phyloP scores from a whole-genome alignment of 1,284 basidiomycete species.

The Leccinum angustisporum region DNA sequence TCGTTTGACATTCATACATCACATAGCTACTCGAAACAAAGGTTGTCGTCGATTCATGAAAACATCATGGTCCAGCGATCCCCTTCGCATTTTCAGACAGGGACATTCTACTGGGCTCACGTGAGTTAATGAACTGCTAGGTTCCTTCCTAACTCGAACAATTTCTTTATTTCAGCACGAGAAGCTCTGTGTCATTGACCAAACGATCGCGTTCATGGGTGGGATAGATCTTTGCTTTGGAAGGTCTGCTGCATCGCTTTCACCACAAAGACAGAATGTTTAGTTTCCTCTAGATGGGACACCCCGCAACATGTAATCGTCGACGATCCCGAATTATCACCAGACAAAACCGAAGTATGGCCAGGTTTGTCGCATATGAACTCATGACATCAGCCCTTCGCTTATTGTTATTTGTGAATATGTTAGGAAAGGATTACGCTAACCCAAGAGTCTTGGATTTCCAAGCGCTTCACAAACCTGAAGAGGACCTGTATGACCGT shows the following conservation, averaged over 20 bases:
- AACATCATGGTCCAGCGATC: conserved; percentile 98
- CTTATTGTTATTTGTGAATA: conserved; percentile 5
- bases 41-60: conserved; percentile 81
- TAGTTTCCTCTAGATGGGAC: conserved; percentile 72
- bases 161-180: conserved; percentile 70
- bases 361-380: conserved; percentile 48
- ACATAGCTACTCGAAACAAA: conserved; percentile 85
- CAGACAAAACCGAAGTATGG: conserved; percentile 79
- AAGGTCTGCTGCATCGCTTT: conserved; percentile 43
- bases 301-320: conserved; percentile 91
- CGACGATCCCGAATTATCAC: conserved; percentile 73
- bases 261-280: neutral
- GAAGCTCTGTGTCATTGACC: conserved; percentile 97
- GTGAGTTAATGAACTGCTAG: conserved; percentile 43
- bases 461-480: conserved; percentile 84
- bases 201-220: conserved; percentile 97
- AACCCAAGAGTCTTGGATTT: conserved; percentile 92
- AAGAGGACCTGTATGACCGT: conserved; percentile 94
- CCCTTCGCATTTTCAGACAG: conserved; percentile 96
- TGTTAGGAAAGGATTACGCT: conserved; percentile 86
- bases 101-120: conserved; percentile 98
- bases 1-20: conserved; percentile 16
- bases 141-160: conserved; percentile 5
- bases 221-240: conserved; percentile 94
- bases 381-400: neutral